These are phyloP conservation scores for Allium sativum DNA, from an alignment of 106 monocot species.

Conservation along the genomic window DNA sequence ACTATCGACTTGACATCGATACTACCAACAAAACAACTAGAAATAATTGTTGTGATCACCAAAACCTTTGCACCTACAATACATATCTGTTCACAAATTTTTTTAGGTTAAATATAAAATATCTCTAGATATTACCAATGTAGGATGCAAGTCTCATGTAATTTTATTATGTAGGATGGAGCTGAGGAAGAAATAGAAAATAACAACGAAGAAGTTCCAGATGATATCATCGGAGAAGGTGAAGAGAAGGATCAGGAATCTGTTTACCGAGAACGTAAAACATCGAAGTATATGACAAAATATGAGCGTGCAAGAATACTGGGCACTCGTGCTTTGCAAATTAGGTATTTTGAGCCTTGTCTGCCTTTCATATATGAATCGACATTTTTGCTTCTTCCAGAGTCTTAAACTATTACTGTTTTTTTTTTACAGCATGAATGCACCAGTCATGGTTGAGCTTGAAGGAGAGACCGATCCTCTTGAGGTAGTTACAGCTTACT, in stretches of 20 bases:
- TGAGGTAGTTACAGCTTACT: conserved; percentile 22
- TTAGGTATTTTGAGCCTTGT: conserved; percentile 28
- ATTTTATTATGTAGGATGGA: conserved; percentile 47
- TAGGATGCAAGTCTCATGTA: no score
- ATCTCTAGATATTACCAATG: no score
- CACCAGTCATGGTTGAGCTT: conserved; percentile 81
- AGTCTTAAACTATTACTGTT: background rate
- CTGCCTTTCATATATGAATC: background rate
- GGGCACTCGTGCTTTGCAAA: conserved; percentile 74
- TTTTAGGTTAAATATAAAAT: no score
- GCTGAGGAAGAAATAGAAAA: conserved; percentile 64
- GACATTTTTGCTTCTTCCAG: background rate
- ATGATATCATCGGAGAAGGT: conserved; percentile 35
- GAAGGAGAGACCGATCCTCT: conserved; percentile 78
- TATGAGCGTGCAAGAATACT: conserved; percentile 75
- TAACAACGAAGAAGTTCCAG: conserved; percentile 71
- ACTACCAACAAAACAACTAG: no score
- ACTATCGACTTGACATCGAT: no score
- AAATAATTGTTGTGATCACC: no score
- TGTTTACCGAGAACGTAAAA: conserved; percentile 41
- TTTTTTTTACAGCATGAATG: conserved; percentile 56
- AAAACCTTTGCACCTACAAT: no score
- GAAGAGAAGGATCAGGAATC: conserved; percentile 49
- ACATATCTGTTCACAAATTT: no score
- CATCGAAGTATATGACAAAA: conserved; percentile 78